A percentile compares a stretch with the other conserved stretches of the same genome.
Evolutionary conservation across 1,284 basidiomycete genomes (phyloP).

Genomic region (Pseudozyma pruni): DNA sequence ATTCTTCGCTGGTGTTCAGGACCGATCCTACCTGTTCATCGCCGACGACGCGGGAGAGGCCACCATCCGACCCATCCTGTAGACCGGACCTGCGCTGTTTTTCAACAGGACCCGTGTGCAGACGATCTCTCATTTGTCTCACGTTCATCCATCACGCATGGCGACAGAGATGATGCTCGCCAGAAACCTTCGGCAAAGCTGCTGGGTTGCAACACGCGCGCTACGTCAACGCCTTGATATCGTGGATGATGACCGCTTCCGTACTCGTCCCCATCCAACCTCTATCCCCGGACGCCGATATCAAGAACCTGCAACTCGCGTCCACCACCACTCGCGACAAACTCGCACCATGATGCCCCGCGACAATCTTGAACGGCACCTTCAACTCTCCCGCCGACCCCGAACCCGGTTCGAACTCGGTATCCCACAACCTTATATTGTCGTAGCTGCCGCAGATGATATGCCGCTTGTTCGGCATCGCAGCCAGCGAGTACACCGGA

Average conservation of each 20-base stretch:
- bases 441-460: slow-evolving; percentile 91
- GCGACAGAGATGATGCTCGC: neutral
- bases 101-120: no score
- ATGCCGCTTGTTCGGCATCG: slow-evolving; percentile 89
- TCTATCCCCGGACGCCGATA: slow-evolving; percentile 91
- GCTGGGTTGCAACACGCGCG: neutral
- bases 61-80: no score
- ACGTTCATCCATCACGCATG: no score
- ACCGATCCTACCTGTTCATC: no score
- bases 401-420: slow-evolving; percentile 72
- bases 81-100: no score
- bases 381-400: slow-evolving; percentile 72
- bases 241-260: slow-evolving; percentile 62
- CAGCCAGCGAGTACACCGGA: slow-evolving; percentile 86
- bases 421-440: slow-evolving; percentile 94
- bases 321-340: slow-evolving; percentile 91
- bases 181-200: neutral
- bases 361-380: slow-evolving; percentile 85
- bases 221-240: slow-evolving; percentile 46
- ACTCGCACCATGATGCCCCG: slow-evolving; percentile 93
- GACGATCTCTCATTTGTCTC: no score
- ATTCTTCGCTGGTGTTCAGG: no score
- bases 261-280: slow-evolving; percentile 76
- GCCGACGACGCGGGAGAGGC: no score
- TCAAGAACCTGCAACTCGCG: slow-evolving; percentile 82